A percentile compares a stretch with the other conserved stretches of the same genome.
phyloP scores from a whole-genome alignment of 202 grass and related monocot species.

The Digitaria exilis region DNA sequence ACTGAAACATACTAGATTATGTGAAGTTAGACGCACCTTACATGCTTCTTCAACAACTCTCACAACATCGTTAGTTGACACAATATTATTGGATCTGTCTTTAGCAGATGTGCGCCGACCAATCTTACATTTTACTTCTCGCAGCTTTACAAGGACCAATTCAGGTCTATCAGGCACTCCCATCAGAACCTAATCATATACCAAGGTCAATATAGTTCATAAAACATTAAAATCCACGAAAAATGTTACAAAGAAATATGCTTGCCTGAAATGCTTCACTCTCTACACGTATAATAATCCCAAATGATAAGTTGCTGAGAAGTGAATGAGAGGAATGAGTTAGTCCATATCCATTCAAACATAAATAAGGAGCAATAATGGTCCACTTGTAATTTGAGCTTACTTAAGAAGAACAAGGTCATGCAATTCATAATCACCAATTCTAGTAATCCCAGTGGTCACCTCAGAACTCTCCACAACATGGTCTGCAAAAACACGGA shows the following conservation, averaged over 20 bases:
- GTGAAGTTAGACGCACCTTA: conserved; percentile 47
- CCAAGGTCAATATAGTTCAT: conserved; percentile 12
- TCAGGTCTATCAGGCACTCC: conserved; percentile 77
- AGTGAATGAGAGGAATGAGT: conserved; percentile 24
- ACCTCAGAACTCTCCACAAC: conserved; percentile 89
- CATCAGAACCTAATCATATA: conserved; percentile 65
- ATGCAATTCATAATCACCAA: conserved; percentile 88
- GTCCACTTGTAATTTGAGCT: conserved; percentile 28
- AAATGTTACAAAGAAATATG: conserved; percentile 29
- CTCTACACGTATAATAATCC: conserved; percentile 77
- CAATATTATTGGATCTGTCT: conserved; percentile 65
- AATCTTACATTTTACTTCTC: conserved; percentile 89
- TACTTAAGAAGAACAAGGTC: conserved; percentile 90
- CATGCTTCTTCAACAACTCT: conserved; percentile 71
- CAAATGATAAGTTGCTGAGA: conserved; percentile 87
- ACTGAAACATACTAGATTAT: not conserved
- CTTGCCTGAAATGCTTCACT: conserved; percentile 92
- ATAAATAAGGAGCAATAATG: conserved; percentile 28
- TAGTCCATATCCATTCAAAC: conserved; percentile 35
- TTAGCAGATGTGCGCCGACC: conserved; percentile 53
- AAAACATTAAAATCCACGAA: not conserved
- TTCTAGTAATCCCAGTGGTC: conserved; percentile 72
- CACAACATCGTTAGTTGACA: conserved; percentile 85
- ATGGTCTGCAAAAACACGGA: conserved; percentile 81
- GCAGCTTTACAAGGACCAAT: conserved; percentile 66